A percentile compares a stretch with the other conserved stretches of the same genome.
These are phyloP conservation scores for Atalantia buxifolia DNA, from an alignment of 345 rosid genomes.

Conservation along the genomic window DNA sequence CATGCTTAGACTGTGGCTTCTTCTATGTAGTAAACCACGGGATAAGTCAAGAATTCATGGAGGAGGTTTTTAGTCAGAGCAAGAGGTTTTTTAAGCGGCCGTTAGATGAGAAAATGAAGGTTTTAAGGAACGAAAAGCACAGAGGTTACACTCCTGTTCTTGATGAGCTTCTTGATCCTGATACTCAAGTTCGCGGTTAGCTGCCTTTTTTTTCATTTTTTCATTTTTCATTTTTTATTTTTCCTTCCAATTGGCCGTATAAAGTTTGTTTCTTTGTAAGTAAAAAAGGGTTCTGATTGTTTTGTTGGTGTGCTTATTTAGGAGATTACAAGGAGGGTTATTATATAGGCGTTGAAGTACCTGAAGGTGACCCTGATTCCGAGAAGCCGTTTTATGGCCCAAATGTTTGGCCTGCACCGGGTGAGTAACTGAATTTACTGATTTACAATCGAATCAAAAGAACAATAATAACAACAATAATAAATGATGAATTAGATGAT, in stretches of 20 bases:
- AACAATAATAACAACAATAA: too few relatives aligned
- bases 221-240: background rate
- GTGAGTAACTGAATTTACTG: constrained; percentile 24
- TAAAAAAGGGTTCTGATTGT: background rate
- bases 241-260: background rate
- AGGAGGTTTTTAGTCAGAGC: constrained; percentile 61
- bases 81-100: constrained; percentile 56
- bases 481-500: too few relatives aligned
- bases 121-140: constrained; percentile 64
- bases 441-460: background rate
- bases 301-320: constrained; percentile 12
- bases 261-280: background rate
- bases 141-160: constrained; percentile 76
- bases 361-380: constrained; percentile 58
- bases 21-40: constrained; percentile 85
- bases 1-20: constrained; percentile 80
- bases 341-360: constrained; percentile 75
- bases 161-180: constrained; percentile 71
- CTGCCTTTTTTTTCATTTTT: background rate
- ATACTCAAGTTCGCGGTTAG: constrained; percentile 55
- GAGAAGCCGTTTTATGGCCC: constrained; percentile 78
- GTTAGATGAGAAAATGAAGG: constrained; percentile 57
- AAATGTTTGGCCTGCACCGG: constrained; percentile 73
- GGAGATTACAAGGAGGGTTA: constrained; percentile 96
- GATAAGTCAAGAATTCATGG: constrained; percentile 59